Evolutionary conservation across 768 basidiomycete genomes (phyloP), one percentile per base, ranked within the genome.

Genomic region (Leccinum subgranulosum): DNA sequence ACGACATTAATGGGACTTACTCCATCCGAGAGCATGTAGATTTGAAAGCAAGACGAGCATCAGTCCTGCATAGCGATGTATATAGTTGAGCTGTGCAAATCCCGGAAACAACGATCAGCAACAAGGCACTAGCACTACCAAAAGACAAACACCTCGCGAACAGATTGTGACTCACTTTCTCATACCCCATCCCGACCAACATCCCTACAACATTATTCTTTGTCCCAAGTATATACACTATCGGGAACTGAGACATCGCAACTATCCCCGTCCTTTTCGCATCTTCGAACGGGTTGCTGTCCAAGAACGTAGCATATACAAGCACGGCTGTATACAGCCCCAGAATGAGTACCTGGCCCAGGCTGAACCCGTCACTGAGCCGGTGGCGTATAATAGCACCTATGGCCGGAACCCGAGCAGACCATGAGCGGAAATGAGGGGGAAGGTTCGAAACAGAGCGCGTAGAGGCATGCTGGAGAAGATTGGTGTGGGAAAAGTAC

Each of bases 21-120:
- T 62, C 63, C 73, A 82, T 6, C 76, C 74, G 19, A 78, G 1
- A 23, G 68, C 70, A 53, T 82, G 81, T 1, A 81, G 58, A 27
- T 81, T 75, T 5, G 74, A 69, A 10, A 75, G 67, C 23, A 81
- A 27, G 21, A 77, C 72, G 27, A 80, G 49, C 55, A 80, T 57
- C 5, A 73, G 57, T 14, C 84, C 84, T 1, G 74, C 69, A 66
- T 78, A 80, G n/a, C 83, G 81, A 64, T 85, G 84, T 25, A 85
- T 66, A 65, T 73, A 82, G 66, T 83, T 83, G 56, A 81, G 65
- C 76, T 83, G 60, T 48, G 59, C 58, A 48, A 29, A 34, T 52
- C 43, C 7, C 45, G 10, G 17, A 47, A 27, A n/a, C 3, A 39
- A 41, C 19, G 12, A 51, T 57, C 34, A 49, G 36, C 34, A 49